These are phyloP conservation scores for Fusarium guadeloupense DNA, from an alignment of 2,329 filamentous ascomycete species.

Conservation along the genomic window DNA sequence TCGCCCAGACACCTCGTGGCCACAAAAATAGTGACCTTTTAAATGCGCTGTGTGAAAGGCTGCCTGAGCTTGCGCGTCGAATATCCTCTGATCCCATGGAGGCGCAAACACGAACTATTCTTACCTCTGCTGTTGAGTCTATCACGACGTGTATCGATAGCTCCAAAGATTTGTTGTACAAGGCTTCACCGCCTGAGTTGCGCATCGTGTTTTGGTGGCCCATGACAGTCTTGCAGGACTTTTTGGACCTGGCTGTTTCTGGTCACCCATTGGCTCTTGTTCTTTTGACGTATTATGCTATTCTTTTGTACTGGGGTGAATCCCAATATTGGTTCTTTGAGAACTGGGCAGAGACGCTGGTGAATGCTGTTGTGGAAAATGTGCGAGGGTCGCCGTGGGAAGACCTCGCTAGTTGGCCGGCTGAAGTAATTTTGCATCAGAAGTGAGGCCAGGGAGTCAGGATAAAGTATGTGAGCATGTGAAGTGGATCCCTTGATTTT, in stretches of 20 bases:
- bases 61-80: slow-evolving; percentile 13
- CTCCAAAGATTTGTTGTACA: background rate
- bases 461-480: too few relatives aligned
- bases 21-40: background rate
- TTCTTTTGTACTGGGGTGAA: slow-evolving; percentile 21
- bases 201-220: slow-evolving; percentile 26
- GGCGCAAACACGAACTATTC: background rate
- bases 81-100: slow-evolving; percentile 10
- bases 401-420: slow-evolving; percentile 22
- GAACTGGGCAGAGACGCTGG: slow-evolving; percentile 14
- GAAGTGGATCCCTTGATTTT: too few relatives aligned
- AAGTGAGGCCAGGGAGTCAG: background rate
- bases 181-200: slow-evolving; percentile 16
- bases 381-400: slow-evolving; percentile 26
- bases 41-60: background rate
- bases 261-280: slow-evolving; percentile 19
- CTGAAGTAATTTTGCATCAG: slow-evolving; percentile 3
- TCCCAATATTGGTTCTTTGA: slow-evolving; percentile 31
- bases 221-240: slow-evolving; percentile 17
- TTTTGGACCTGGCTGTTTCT: slow-evolving; percentile 11
- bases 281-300: slow-evolving; percentile 24
- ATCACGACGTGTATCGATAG: background rate
- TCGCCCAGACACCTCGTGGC: background rate
- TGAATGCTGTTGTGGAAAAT: slow-evolving; percentile 26
- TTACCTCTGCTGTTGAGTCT: background rate